Percentiles rank a stretch among this genome's conserved stretches.
phyloP scores from a whole-genome alignment of 257 asterid genomes.

The Datura wrightii region DNA sequence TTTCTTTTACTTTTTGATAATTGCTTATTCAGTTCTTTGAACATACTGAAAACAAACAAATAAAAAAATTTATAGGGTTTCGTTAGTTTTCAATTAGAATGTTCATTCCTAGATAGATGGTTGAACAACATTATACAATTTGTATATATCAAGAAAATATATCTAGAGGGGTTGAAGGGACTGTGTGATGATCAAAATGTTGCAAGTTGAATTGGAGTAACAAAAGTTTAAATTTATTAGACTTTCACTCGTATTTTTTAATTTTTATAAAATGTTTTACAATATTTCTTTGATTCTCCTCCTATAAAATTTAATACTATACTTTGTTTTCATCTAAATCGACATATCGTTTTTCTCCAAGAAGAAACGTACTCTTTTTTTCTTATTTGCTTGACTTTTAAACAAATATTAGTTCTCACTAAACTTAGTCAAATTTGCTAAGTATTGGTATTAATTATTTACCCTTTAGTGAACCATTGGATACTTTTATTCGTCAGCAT shows the following conservation, averaged over 20 bases:
- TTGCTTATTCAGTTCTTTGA: not conserved
- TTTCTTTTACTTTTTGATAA: not conserved
- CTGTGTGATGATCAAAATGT: not conserved
- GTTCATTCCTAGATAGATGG: not conserved
- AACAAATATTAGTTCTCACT: not conserved
- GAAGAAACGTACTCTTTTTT: not conserved
- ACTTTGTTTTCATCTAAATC: not conserved
- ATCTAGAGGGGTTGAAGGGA: not conserved
- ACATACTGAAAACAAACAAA: not conserved
- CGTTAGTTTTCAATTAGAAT: not conserved
- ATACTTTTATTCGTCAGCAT: not conserved
- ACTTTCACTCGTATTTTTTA: no score
- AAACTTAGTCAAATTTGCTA: conserved; percentile 9
- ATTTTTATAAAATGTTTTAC: no score
- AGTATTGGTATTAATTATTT: not conserved
- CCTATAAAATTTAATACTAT: not conserved
- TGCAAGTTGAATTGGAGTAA: not conserved
- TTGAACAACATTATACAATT: not conserved
- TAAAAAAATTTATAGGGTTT: no score
- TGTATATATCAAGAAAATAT: not conserved
- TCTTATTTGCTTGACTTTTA: not conserved
- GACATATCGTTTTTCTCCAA: not conserved
- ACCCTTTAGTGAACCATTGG: not conserved
- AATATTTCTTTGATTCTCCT: no score
- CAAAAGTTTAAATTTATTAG: no score